A percentile compares a stretch with the other conserved stretches of the same genome.
Conservation (phyloP, 2,329 filamentous ascomycete genomes). For the Cladophialophora carrionii region DNA sequence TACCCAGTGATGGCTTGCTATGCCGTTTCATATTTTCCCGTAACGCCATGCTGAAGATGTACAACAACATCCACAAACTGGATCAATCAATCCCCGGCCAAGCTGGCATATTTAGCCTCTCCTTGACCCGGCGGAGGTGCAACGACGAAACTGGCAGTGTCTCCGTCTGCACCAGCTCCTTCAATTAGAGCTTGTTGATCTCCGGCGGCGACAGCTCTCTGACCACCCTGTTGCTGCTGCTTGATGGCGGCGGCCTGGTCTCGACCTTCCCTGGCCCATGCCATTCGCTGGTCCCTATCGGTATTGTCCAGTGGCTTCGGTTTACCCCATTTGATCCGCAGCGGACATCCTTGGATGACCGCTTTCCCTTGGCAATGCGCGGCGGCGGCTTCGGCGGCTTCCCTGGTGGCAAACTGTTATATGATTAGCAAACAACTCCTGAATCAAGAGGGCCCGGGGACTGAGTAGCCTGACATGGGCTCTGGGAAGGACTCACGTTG, state of each 20-base stretch:
- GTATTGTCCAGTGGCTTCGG: conserved; percentile 90
- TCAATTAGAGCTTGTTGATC: conserved; percentile 48
- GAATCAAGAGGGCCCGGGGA: not conserved
- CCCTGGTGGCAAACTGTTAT: conserved; percentile 70
- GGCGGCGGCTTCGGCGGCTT: conserved; percentile 83
- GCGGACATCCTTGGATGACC: conserved; percentile 85
- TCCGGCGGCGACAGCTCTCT: conserved; percentile 37
- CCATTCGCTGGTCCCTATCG: conserved; percentile 79
- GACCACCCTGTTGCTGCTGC: conserved; percentile 42
- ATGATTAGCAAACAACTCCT: not conserved
- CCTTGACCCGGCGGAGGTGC: conserved; percentile 78
- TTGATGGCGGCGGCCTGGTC: conserved; percentile 58
- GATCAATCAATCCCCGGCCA: conserved; percentile 71
- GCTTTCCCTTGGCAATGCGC: conserved; percentile 83
- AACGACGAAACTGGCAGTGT: conserved; percentile 54
- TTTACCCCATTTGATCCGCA: conserved; percentile 89
- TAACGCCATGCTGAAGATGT: conserved; percentile 42
- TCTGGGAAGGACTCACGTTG: conserved; percentile 56
- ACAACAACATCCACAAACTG: conserved; percentile 30
- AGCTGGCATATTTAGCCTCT: conserved; percentile 80
- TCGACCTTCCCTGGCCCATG: conserved; percentile 78
- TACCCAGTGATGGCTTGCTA: conserved; percentile 19
- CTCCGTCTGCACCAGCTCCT: conserved; percentile 43
- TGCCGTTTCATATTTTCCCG: conserved; percentile 8
- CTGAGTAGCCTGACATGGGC: not conserved